These are phyloP conservation scores for Penicillium riverlandense DNA, from an alignment of 495 filamentous ascomycete genomes.

Conservation along the genomic window DNA sequence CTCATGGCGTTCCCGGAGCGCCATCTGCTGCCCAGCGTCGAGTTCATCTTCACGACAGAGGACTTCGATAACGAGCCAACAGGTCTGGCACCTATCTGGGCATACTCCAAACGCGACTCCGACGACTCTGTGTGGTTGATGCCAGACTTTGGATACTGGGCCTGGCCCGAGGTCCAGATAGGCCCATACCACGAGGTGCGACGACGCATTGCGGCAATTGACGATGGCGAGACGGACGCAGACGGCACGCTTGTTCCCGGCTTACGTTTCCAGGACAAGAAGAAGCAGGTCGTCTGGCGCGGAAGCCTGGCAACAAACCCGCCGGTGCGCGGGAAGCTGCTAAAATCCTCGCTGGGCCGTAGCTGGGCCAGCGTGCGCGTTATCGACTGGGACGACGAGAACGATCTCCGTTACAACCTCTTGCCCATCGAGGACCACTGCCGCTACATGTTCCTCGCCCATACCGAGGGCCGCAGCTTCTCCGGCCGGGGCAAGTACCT, in stretches of 20 bases:
- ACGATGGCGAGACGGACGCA: conserved; percentile 16
- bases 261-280: conserved; percentile 41
- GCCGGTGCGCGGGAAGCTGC: conserved; percentile 34
- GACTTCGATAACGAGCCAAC: conserved; percentile 31
- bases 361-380: conserved; percentile 46
- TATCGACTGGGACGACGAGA: conserved; percentile 40
- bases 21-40: conserved; percentile 49
- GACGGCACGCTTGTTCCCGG: conserved; percentile 11
- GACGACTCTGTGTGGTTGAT: conserved; percentile 57
- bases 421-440: conserved; percentile 52
- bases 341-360: conserved; percentile 35
- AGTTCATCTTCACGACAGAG: conserved; percentile 49
- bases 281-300: conserved; percentile 62
- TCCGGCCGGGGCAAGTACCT: conserved; percentile 55
- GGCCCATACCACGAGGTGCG: conserved; percentile 50
- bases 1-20: conserved; percentile 36
- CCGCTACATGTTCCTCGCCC: conserved; percentile 49
- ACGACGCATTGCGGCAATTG: conserved; percentile 28
- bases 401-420: conserved; percentile 28
- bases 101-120: conserved; percentile 38
- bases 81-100: conserved; percentile 38
- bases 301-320: conserved; percentile 40
- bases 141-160: conserved; percentile 76
- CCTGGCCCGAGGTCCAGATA: conserved; percentile 57
- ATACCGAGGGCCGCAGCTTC: conserved; percentile 51